Percentiles rank a stretch among this genome's conserved stretches.
phyloP scores from a whole-genome alignment of 371 early-diverging fungal genomes.

The Mortierella sp. region DNA sequence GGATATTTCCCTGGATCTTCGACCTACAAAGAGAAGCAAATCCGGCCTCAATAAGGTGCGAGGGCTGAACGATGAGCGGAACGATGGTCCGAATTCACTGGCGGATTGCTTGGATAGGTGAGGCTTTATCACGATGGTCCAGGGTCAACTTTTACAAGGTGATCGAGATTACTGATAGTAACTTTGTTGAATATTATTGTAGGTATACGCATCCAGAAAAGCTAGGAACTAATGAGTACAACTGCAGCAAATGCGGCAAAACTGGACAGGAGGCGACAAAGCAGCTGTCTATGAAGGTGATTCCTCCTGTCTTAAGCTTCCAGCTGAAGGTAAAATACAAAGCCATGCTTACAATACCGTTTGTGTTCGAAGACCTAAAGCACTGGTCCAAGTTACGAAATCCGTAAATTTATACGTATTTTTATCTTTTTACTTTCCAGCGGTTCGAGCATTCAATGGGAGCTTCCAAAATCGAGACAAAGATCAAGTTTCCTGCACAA shows the following conservation, averaged over 20 bases:
- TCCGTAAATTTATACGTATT: neutral
- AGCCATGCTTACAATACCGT: too few species aligned
- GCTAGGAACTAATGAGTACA: conserved; percentile 77
- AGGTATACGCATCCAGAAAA: conserved; percentile 83
- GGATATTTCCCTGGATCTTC: conserved; percentile 90
- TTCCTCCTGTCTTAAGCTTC: conserved; percentile 91
- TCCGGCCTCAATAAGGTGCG: conserved; percentile 40
- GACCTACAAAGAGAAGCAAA: conserved; percentile 57
- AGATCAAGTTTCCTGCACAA: conserved; percentile 85
- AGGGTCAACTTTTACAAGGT: too few species aligned
- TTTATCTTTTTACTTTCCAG: conserved; percentile 44
- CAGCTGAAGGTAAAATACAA: conserved; percentile 83
- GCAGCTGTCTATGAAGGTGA: conserved; percentile 84
- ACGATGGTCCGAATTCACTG: conserved; percentile 52
- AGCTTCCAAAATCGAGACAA: conserved; percentile 87
- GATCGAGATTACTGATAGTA: too few species aligned
- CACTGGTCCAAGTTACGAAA: too few species aligned
- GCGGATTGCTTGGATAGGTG: conserved; percentile 70
- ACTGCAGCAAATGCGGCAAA: conserved; percentile 78
- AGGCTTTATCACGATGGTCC: too few species aligned
- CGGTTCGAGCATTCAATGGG: conserved; percentile 87
- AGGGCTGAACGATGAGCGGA: conserved; percentile 31
- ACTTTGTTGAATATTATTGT: too few species aligned
- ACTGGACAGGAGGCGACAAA: conserved; percentile 82
- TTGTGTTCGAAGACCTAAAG: too few species aligned